Percentiles rank a stretch among this genome's conserved stretches.
phyloP scores from a whole-genome alignment of 768 basidiomycete genomes.

The Suillus hirtellus region DNA sequence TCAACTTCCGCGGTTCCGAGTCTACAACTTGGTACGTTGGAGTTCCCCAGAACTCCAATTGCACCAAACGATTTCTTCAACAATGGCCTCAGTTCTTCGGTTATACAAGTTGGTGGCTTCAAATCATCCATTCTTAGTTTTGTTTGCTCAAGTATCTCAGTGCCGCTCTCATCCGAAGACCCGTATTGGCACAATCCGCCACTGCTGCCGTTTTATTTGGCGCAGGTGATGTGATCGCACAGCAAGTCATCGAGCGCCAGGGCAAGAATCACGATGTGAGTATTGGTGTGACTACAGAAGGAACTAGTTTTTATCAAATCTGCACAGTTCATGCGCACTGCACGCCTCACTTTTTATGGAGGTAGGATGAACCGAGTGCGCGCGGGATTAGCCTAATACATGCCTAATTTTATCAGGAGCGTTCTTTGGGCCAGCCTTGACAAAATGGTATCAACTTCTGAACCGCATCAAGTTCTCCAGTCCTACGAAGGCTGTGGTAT shows the following conservation, averaged over 20 bases:
- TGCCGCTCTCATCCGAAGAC: slow-evolving; percentile 58
- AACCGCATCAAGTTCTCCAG: slow-evolving; percentile 68
- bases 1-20: slow-evolving; percentile 4
- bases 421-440: slow-evolving; percentile 80
- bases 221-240: slow-evolving; percentile 78
- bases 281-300: slow-evolving; percentile 13
- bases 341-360: slow-evolving; percentile 70
- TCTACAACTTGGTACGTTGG: neutral
- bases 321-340: slow-evolving; percentile 56
- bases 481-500: slow-evolving; percentile 57
- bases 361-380: slow-evolving; percentile 38
- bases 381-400: neutral
- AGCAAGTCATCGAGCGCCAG: slow-evolving; percentile 77
- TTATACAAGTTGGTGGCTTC: slow-evolving; percentile 40
- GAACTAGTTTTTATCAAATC: slow-evolving; percentile 5
- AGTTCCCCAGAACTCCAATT: no score
- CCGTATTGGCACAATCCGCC: slow-evolving; percentile 60
- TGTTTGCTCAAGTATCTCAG: slow-evolving; percentile 36
- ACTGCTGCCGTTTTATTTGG: slow-evolving; percentile 73
- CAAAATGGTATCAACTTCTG: slow-evolving; percentile 78
- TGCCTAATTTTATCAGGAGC: slow-evolving; percentile 40
- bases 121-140: neutral
- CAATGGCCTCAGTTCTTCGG: slow-evolving; percentile 47
- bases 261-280: slow-evolving; percentile 77
- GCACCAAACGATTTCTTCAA: neutral